Evolutionary conservation across 164 flowering plant species (phyloP).

Genomic region (Tetrastigma voinierianum): DNA sequence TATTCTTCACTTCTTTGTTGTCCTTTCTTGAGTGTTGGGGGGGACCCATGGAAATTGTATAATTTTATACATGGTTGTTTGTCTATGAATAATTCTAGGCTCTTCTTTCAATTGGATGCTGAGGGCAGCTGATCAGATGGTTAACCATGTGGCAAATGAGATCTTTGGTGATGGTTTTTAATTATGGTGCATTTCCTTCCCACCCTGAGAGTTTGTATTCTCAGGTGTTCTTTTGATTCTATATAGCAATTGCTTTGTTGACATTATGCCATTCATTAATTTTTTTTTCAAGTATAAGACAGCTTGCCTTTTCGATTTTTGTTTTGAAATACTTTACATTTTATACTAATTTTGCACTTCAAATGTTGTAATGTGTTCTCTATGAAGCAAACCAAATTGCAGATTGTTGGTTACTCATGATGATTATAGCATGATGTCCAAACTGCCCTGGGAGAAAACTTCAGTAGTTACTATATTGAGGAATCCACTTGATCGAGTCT

Average conservation of each 20-base stretch:
- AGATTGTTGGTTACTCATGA: constrained; percentile 88
- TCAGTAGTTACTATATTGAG: constrained; percentile 91
- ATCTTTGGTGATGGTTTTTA: too few species aligned
- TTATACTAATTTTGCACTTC: background rate
- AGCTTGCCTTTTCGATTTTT: background rate
- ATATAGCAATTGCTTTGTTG: background rate
- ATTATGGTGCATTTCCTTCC: too few species aligned
- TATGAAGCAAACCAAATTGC: constrained; percentile 76
- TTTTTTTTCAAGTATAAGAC: background rate
- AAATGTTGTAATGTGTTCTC: constrained; percentile 12
- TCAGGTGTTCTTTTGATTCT: background rate
- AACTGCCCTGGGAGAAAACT: constrained; percentile 78
- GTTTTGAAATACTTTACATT: background rate
- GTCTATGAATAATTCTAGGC: too few species aligned
- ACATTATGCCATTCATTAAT: too few species aligned
- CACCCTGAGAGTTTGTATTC: background rate
- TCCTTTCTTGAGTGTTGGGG: too few species aligned
- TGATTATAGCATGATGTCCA: constrained; percentile 88
- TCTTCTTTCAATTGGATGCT: too few species aligned
- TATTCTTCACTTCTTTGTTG: too few species aligned
- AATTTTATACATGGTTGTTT: too few species aligned
- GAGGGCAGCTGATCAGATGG: too few species aligned
- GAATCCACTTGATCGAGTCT: constrained; percentile 89
- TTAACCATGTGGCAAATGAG: too few species aligned
- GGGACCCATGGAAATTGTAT: too few species aligned